These are phyloP conservation scores for Spergularia bocconei DNA, from an alignment of 148 eudicot genomes.

Conservation along the genomic window DNA sequence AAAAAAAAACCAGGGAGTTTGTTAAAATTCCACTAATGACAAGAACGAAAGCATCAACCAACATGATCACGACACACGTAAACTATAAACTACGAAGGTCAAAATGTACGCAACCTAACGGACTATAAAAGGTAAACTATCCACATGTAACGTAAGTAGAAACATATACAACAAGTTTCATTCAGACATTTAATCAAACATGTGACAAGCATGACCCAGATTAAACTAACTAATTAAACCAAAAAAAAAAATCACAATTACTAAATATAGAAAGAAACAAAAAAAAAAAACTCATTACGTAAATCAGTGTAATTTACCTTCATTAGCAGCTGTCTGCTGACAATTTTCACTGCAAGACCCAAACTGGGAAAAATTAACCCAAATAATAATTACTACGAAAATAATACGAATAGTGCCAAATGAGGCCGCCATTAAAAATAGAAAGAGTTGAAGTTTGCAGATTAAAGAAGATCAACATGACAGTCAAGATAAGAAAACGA, in stretches of 20 bases:
- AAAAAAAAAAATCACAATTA: background rate
- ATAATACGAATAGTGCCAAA: background rate
- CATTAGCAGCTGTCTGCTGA: slow-evolving; percentile 14
- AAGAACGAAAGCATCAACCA: background rate
- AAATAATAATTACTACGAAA: background rate
- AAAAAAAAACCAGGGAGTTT: background rate
- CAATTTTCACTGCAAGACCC: slow-evolving; percentile 18
- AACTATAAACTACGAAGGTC: background rate
- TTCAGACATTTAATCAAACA: slow-evolving; percentile 21
- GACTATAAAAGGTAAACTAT: background rate
- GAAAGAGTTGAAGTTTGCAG: background rate
- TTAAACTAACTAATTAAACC: background rate
- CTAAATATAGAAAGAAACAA: no score
- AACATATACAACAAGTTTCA: slow-evolving; percentile 3
- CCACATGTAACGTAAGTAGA: background rate
- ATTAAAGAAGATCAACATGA: background rate
- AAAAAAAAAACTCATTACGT: slow-evolving; percentile 6
- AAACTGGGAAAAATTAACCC: slow-evolving; percentile 14
- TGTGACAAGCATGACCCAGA: background rate
- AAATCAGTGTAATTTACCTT: slow-evolving; percentile 10
- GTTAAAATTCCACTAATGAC: background rate
- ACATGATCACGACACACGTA: background rate
- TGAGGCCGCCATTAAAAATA: slow-evolving; percentile 1
- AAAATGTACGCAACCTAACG: background rate
- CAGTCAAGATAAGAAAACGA: background rate